phyloP scores from a whole-genome alignment of 345 rosid species.

The thale cress (Arabidopsis thaliana) region DNA sequence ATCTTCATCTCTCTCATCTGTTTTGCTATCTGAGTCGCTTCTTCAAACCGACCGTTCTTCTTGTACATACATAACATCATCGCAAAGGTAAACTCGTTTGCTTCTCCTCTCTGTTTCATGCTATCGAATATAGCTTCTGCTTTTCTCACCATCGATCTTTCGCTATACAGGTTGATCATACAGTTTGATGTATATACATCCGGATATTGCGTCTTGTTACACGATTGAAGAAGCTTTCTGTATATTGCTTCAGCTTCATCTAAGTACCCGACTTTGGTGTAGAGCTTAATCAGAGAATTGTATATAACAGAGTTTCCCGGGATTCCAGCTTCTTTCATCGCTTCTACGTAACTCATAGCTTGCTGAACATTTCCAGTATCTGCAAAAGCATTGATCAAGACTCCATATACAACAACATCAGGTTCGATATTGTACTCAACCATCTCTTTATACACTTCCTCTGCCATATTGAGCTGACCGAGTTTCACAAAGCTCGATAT shows the following conservation, averaged over 20 bases:
- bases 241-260: conserved; percentile 81
- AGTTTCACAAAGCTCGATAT: conserved; percentile 78
- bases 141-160: conserved; percentile 71
- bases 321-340: conserved; percentile 69
- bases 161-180: conserved; percentile 83
- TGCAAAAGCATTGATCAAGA: conserved; percentile 83
- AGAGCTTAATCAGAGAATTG: conserved; percentile 83
- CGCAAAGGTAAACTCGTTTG: conserved; percentile 79
- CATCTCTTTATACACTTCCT: conserved; percentile 70
- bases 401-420: conserved; percentile 74
- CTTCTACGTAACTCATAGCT: conserved; percentile 61
- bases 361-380: conserved; percentile 69
- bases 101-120: conserved; percentile 66
- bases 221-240: conserved; percentile 49
- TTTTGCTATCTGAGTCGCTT: conserved; percentile 68
- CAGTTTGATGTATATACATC: conserved; percentile 76
- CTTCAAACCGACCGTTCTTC: conserved; percentile 70
- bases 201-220: conserved; percentile 41
- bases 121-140: conserved; percentile 62
- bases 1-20: conserved; percentile 70
- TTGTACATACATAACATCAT: conserved; percentile 92
- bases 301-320: conserved; percentile 61
- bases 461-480: conserved; percentile 72
- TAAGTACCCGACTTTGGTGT: conserved; percentile 76
- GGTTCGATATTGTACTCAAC: conserved; percentile 59